A percentile compares a stretch with the other conserved stretches of the same genome.
Evolutionary conservation across 1,139 yeast genomes (phyloP).

Genomic region (Hemisphaericaspora lyxosophila): DNA sequence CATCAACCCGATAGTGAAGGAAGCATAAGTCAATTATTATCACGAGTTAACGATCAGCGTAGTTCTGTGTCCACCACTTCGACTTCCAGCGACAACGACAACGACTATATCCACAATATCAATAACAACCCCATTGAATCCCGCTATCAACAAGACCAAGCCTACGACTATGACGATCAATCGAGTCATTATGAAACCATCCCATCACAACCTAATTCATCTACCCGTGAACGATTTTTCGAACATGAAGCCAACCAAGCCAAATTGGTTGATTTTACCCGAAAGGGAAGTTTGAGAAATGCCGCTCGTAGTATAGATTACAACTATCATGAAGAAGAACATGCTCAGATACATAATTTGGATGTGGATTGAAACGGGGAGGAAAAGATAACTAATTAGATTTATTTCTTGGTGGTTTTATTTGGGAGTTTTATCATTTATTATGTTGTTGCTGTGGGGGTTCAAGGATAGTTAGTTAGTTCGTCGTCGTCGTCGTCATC

Average conservation of each 20-base stretch:
- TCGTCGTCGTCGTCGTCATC: too few species aligned
- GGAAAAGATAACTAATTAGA: not conserved
- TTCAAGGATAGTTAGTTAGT: too few species aligned
- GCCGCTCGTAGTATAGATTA: conserved; percentile 34
- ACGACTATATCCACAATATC: too few species aligned
- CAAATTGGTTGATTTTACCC: conserved; percentile 53
- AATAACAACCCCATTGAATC: conserved; percentile 3
- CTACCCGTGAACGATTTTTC: not conserved
- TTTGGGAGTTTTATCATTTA: too few species aligned
- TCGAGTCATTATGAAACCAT: conserved; percentile 1
- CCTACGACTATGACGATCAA: not conserved
- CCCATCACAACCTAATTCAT: not conserved
- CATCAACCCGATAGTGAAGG: conserved; percentile 6
- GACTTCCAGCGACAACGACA: conserved; percentile 1
- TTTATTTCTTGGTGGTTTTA: not conserved
- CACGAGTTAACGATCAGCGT: conserved; percentile 19
- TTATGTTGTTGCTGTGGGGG: too few species aligned
- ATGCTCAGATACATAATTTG: conserved; percentile 41
- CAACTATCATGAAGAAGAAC: conserved; percentile 33
- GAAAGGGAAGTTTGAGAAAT: conserved; percentile 47
- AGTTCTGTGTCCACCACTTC: conserved; percentile 4
- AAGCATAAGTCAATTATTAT: conserved; percentile 25
- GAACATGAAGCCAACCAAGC: conserved; percentile 26
- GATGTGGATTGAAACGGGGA: too few species aligned
- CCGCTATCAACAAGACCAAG: conserved; percentile 1